phyloP scores from a whole-genome alignment of 768 basidiomycete genomes.

The Lyophyllum atratum region DNA sequence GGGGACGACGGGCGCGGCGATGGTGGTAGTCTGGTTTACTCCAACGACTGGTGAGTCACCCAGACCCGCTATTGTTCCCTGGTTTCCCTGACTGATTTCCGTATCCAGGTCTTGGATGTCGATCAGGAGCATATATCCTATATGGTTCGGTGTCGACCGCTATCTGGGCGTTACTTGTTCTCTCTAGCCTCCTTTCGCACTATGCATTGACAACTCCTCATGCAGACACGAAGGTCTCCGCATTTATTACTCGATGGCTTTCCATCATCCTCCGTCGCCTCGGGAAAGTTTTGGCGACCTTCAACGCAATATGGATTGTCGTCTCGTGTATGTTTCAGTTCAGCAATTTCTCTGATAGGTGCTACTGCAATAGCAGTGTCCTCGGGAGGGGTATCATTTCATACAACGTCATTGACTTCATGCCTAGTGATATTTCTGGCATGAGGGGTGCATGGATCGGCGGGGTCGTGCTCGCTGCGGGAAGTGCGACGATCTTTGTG shows the following conservation, averaged over 20 bases:
- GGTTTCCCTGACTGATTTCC: background rate
- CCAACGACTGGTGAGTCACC: constrained; percentile 26
- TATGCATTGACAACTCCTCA: constrained; percentile 14
- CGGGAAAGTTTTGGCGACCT: constrained; percentile 28
- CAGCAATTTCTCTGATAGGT: constrained; percentile 32
- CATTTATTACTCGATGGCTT: constrained; percentile 12
- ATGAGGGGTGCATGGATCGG: constrained; percentile 38
- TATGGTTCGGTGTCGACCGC: constrained; percentile 33
- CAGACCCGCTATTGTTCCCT: no score
- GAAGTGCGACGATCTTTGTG: constrained; percentile 24
- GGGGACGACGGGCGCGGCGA: constrained; percentile 29
- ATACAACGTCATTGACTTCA: constrained; percentile 29
- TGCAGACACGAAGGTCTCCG: background rate
- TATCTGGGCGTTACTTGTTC: constrained; percentile 31
- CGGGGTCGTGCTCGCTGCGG: constrained; percentile 30
- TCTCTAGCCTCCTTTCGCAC: constrained; percentile 31
- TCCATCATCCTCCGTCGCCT: constrained; percentile 30
- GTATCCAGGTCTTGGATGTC: constrained; percentile 32
- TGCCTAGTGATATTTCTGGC: constrained; percentile 19
- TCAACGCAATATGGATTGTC: constrained; percentile 34
- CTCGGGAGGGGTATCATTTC: constrained; percentile 26
- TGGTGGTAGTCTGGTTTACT: constrained; percentile 26
- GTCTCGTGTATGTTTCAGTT: constrained; percentile 32
- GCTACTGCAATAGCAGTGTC: constrained; percentile 38
- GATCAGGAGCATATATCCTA: constrained; percentile 30